Conservation (phyloP, 805 yeast species). For the Metschnikowia kofuensis region DNA sequence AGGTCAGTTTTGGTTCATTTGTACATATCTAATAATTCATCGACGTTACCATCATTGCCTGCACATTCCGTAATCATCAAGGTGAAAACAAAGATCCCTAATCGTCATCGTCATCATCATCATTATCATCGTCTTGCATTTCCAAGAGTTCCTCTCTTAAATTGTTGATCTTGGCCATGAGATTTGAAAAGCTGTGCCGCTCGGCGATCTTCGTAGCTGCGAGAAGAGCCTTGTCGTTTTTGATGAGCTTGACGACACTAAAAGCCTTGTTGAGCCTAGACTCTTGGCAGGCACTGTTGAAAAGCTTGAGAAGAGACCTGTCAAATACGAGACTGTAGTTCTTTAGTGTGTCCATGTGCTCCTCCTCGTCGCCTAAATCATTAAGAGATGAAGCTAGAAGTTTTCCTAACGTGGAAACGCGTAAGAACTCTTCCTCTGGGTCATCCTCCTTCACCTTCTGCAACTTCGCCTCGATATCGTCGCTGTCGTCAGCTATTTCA, state of each 20-base stretch:
- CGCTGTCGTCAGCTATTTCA: constrained; percentile 11
- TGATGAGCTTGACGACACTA: constrained; percentile 64
- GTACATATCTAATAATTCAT: constrained; percentile 7
- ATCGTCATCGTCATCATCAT: constrained; percentile 1
- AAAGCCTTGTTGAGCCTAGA: constrained; percentile 63
- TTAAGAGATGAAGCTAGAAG: constrained; percentile 52
- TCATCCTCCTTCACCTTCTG: constrained; percentile 25
- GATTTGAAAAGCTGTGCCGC: constrained; percentile 43
- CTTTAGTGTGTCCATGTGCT: constrained; percentile 49
- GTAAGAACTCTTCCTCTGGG: constrained; percentile 64
- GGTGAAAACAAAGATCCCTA: neutral
- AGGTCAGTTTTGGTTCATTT: neutral
- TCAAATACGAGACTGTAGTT: constrained; percentile 60
- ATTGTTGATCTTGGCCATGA: constrained; percentile 36
- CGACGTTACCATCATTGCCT: neutral
- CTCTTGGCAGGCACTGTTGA: constrained; percentile 71
- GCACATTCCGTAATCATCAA: neutral
- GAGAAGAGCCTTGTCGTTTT: constrained; percentile 71
- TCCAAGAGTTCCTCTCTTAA: constrained; percentile 35
- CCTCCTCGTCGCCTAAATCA: constrained; percentile 32
- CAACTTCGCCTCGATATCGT: constrained; percentile 11
- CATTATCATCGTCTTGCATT: constrained; percentile 14
- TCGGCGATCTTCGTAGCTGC: constrained; percentile 87
- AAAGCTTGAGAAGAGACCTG: constrained; percentile 69
- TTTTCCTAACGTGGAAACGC: constrained; percentile 60